Evolutionary conservation across 1,284 basidiomycete genomes (phyloP), one percentile per base, ranked within the genome.

Genomic region (Sporisorium sorghi): DNA sequence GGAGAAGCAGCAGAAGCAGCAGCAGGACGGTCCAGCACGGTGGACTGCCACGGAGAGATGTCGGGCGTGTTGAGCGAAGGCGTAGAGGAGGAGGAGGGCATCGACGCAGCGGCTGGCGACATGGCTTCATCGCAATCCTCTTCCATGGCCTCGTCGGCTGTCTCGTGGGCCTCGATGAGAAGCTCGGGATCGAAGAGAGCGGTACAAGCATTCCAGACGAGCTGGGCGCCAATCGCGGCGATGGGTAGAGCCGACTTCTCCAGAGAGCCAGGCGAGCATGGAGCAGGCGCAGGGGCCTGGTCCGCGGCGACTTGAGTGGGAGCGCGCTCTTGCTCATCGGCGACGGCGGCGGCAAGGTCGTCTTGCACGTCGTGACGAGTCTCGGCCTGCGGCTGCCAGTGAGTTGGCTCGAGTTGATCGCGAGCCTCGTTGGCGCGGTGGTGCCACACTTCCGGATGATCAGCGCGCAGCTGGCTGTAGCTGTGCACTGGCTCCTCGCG

Each of bases 181-280:
- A 72, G 62, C 23, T 61, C 74, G 23, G 71, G 78, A 30, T 63
- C 77, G 44, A 69, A 73, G 44, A 73, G 73, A 40, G 71, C 77
- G 15, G 80, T 68, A 44, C 77, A 79, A 1, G 78, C 74, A 10
- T 66, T 65, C 80, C 81, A 83, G 49, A 83, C 62, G n/a, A 82
- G 68, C 67, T 84, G 81, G 2, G 79, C 81, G 17, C 80, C 80
- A 19, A 84, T 76, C 4, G 57, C 70, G 8, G 79, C 76, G 14
- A 84, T 74, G 12, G 80, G 72, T 26, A 82, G 63, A 12, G 75
- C 78, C 1, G 81, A 83, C 53, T 69, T 72, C 46, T 83, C 80
- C 11, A 80, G 52, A 14, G 79, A 77, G 44, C 51, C 66, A 15
- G 79, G 79, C 15, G 78, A 79, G 15, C 78, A 77, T 2, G 79